These are phyloP conservation scores for Calonectria naviculata DNA, from an alignment of 2,329 filamentous ascomycete genomes.

Conservation along the genomic window DNA sequence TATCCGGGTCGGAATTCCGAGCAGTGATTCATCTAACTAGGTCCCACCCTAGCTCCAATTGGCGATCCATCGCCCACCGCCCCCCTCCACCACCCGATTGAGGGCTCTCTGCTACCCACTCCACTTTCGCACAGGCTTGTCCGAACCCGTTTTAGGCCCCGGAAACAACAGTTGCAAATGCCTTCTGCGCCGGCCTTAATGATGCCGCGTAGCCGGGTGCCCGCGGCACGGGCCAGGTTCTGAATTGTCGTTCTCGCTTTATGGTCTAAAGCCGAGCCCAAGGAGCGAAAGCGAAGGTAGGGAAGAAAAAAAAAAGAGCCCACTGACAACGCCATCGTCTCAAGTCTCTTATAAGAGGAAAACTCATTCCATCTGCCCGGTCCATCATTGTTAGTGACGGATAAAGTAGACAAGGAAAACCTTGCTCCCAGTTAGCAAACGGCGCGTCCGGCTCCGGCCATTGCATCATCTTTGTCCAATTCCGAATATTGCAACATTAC, in stretches of 20 bases:
- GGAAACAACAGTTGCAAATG: constrained; percentile 24
- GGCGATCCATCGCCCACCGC: constrained; percentile 17
- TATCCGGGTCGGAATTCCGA: constrained; percentile 31
- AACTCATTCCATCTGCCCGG: background rate
- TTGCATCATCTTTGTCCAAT: background rate
- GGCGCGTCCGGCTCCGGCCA: background rate
- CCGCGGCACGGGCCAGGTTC: constrained; percentile 20
- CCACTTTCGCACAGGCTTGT: constrained; percentile 10
- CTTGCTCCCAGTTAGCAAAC: background rate
- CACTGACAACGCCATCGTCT: background rate
- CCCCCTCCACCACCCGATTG: constrained; percentile 29
- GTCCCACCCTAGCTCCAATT: background rate
- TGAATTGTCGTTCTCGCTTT: background rate
- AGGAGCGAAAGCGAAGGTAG: background rate
- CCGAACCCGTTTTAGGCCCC: constrained; percentile 11
- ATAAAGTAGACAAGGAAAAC: background rate
- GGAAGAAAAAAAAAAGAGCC: background rate
- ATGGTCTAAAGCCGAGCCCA: constrained; percentile 12
- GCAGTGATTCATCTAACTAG: constrained; percentile 32
- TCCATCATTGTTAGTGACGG: background rate
- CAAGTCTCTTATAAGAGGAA: background rate
- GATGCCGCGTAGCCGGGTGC: constrained; percentile 27
- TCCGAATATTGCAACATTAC: background rate
- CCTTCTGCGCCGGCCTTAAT: constrained; percentile 10
- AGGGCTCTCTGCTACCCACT: background rate